Base-by-base conservation (phyloP, 164 flowering plant species). In the Kalanchoe fedtschenkoi region DNA sequence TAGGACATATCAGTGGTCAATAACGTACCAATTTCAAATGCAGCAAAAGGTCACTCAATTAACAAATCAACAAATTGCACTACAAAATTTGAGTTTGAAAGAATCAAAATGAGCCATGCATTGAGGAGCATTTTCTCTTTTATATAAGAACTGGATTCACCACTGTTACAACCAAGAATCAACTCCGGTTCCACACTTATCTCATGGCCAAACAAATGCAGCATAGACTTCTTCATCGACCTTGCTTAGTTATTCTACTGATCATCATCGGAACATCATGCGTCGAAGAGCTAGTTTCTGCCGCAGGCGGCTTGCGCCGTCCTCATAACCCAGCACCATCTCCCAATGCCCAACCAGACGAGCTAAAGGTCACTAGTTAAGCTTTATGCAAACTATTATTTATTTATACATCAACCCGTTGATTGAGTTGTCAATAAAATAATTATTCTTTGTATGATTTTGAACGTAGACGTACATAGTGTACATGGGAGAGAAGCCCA, bases 401-500 rank as follows among this genome's bases (percentile, higher is more conserved):
- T 2, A 37, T 8, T 2, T 51, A 26, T 26, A 24, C 9, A 24
- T 51, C 11, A n/a, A n/a, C n/a, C n/a, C n/a, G n/a, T n/a, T n/a
- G n/a, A n/a, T n/a, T n/a, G n/a, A n/a, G n/a, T 51, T 29, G 17
- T 9, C 28, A 51, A 37, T 51, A 28, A 24, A 24, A 24, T 0
- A 51, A 16, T 13, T 11, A 17, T 11, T 47, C 4, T 34, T 26
- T 1, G 15, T 11, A 3, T 51, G 32, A 51, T 26, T 51, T 30
- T 35, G 28, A n/a, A 2, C 34, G 62, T 68, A 71, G 75, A 47
- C 39, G 3, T 74, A 71, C 37, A 71, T 74, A 24, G 77, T 71
- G 32, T 74, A 74, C 60, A 65, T 74, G 75, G 77, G 77, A 6
- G 66, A 74, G 33, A 59, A 14, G 11, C 72, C 63, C 0, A 29